phyloP scores from a whole-genome alignment of 805 yeast genomes.

The Suhomyces prunicola region DNA sequence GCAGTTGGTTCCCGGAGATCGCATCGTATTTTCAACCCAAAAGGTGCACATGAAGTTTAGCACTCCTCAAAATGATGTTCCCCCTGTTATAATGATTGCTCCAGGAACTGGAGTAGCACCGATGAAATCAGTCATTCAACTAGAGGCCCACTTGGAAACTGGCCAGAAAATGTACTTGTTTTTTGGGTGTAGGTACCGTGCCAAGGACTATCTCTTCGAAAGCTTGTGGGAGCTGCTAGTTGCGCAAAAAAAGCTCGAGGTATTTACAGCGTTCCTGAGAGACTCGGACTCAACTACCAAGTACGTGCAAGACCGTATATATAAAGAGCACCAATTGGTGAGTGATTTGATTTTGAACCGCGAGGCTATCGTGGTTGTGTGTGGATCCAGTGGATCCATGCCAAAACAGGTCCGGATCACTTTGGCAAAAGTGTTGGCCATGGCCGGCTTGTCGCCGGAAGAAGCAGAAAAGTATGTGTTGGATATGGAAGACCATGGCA shows the following conservation, averaged over 20 bases:
- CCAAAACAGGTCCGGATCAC: constrained; percentile 87
- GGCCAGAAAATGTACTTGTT: constrained; percentile 50
- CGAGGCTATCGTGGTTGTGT: constrained; percentile 67
- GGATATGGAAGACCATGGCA: constrained; percentile 57
- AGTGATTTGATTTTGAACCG: constrained; percentile 51
- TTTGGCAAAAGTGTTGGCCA: constrained; percentile 56
- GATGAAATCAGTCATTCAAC: constrained; percentile 64
- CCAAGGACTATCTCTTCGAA: constrained; percentile 67
- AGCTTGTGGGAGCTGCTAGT: constrained; percentile 47
- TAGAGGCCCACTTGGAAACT: constrained; percentile 14
- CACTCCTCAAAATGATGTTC: constrained; percentile 11
- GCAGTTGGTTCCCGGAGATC: constrained; percentile 44
- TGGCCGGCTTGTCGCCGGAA: constrained; percentile 40
- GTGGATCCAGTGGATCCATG: constrained; percentile 96
- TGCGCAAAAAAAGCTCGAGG: constrained; percentile 29
- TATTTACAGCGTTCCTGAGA: constrained; percentile 46
- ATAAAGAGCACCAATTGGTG: constrained; percentile 46
- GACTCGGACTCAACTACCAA: constrained; percentile 38
- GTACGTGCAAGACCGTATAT: constrained; percentile 78
- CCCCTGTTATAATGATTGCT: constrained; percentile 66
- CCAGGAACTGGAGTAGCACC: constrained; percentile 99
- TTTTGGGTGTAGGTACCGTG: constrained; percentile 67
- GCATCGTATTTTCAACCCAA: constrained; percentile 51
- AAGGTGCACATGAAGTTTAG: constrained; percentile 41
- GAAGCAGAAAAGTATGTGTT: constrained; percentile 51